Evolutionary conservation across 805 yeast species (phyloP).

Genomic region (Ogataea pignaliae): DNA sequence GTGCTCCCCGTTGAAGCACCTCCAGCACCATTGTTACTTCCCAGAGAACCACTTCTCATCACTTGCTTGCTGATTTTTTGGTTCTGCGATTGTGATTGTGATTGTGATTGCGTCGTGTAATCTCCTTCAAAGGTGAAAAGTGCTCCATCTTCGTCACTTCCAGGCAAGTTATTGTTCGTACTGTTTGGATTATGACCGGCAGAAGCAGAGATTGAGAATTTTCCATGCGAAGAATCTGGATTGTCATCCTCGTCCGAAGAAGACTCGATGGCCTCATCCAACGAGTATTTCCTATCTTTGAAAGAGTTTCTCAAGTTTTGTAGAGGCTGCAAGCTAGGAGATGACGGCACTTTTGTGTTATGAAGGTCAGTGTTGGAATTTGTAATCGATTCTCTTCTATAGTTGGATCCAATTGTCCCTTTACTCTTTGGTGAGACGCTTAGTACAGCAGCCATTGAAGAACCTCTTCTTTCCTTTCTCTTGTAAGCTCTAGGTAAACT

Average conservation of each 20-base stretch:
- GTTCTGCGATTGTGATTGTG: too few relatives aligned
- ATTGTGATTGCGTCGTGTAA: slow-evolving; percentile 1
- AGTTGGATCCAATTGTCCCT: slow-evolving; percentile 4
- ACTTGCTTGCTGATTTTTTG: slow-evolving; percentile 4
- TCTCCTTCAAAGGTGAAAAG: slow-evolving; percentile 26
- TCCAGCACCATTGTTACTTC: slow-evolving; percentile 6
- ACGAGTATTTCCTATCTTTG: slow-evolving; percentile 25
- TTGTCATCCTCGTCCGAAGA: slow-evolving; percentile 35
- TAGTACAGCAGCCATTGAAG: slow-evolving; percentile 5
- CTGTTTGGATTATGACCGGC: too few relatives aligned
- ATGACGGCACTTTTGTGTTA: slow-evolving; percentile 40
- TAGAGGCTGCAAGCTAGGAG: slow-evolving; percentile 30
- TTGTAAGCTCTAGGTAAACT: slow-evolving; percentile 1
- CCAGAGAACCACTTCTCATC: slow-evolving; percentile 19
- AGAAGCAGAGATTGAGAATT: slow-evolving; percentile 2
- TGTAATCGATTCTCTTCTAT: slow-evolving; percentile 50
- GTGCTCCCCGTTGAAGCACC: neutral
- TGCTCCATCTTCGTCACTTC: slow-evolving; percentile 35
- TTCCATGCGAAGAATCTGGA: slow-evolving; percentile 30
- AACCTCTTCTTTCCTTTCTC: slow-evolving; percentile 12
- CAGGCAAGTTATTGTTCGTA: slow-evolving; percentile 8
- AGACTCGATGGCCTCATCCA: slow-evolving; percentile 37
- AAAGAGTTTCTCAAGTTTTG: slow-evolving; percentile 28
- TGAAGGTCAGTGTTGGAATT: slow-evolving; percentile 41
- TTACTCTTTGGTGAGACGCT: slow-evolving; percentile 19